phyloP scores from a whole-genome alignment of 176 grass and related monocot species.

The Eleusine indica region DNA sequence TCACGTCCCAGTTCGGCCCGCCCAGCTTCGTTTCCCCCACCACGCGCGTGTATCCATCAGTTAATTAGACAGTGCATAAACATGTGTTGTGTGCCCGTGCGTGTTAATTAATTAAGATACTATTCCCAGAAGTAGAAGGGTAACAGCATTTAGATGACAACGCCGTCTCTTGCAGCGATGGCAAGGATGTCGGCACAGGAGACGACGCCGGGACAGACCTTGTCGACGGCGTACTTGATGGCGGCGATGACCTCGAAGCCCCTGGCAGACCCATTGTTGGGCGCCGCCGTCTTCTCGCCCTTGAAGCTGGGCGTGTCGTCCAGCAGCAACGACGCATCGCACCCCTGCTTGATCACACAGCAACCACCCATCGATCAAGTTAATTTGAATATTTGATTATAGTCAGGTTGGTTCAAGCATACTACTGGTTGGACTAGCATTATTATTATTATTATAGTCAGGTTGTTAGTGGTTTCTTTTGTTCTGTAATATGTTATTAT shows the following conservation, averaged over 20 bases:
- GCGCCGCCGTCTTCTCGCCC: conserved; percentile 66
- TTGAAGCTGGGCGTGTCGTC: conserved; percentile 59
- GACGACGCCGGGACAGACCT: conserved; percentile 64
- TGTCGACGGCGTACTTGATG: conserved; percentile 73
- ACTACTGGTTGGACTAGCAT: too few species aligned
- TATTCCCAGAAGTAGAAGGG: too few species aligned
- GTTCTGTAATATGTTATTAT: too few species aligned
- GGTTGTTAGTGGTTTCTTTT: neutral
- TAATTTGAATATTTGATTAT: too few species aligned
- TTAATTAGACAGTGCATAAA: too few species aligned
- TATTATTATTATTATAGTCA: too few species aligned
- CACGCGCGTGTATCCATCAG: too few species aligned
- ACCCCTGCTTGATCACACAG: conserved; percentile 45
- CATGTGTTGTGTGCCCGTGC: too few species aligned
- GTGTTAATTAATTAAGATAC: too few species aligned
- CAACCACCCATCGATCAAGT: too few species aligned
- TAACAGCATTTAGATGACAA: conserved; percentile 37
- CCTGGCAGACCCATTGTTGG: conserved; percentile 66
- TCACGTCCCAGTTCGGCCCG: conserved; percentile 64
- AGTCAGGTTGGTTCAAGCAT: too few species aligned
- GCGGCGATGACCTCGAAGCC: conserved; percentile 82
- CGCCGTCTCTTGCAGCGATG: conserved; percentile 64
- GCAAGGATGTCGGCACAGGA: conserved; percentile 92
- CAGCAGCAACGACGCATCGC: conserved; percentile 78
- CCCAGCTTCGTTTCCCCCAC: conserved; percentile 26